Conservation (phyloP, 1,284 basidiomycete species). For the Mixia osmundae region DNA sequence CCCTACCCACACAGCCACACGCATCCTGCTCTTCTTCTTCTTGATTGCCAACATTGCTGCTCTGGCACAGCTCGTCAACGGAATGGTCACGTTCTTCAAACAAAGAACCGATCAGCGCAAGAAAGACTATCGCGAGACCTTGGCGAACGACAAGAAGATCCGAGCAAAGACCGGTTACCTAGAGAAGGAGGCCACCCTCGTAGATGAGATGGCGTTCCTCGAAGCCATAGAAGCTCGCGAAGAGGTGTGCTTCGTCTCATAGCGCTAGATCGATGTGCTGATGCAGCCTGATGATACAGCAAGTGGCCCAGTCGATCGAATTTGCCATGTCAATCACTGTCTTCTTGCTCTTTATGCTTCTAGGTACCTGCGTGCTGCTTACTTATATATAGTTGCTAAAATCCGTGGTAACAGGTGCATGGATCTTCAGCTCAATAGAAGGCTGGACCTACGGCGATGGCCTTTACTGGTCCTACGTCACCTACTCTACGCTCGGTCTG, state of each 20-base stretch:
- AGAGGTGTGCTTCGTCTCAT: no score
- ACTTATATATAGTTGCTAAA: no score
- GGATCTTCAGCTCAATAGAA: constrained; percentile 15
- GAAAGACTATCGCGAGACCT: constrained; percentile 16
- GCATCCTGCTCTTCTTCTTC: constrained; percentile 24
- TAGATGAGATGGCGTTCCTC: no score
- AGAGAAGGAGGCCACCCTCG: no score
- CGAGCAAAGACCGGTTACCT: no score
- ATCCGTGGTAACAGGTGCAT: neutral
- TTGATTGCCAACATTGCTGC: constrained; percentile 23
- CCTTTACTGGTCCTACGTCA: constrained; percentile 15
- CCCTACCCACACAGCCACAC: constrained; percentile 16
- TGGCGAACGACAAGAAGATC: constrained; percentile 15
- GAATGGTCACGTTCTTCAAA: constrained; percentile 23
- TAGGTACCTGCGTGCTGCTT: constrained; percentile 21
- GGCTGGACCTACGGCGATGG: constrained; percentile 20
- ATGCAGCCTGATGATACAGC: constrained; percentile 21
- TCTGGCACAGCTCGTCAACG: constrained; percentile 24
- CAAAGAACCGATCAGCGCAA: constrained; percentile 19
- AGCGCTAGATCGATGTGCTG: constrained; percentile 23
- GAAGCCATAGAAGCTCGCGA: no score
- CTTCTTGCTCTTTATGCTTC: constrained; percentile 23
- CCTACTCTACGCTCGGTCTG: no score
- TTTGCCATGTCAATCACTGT: constrained; percentile 20
- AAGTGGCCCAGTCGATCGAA: constrained; percentile 22